Evolutionary conservation across 2,329 filamentous ascomycete genomes (phyloP).

Genomic region (Penicillium sp.): DNA sequence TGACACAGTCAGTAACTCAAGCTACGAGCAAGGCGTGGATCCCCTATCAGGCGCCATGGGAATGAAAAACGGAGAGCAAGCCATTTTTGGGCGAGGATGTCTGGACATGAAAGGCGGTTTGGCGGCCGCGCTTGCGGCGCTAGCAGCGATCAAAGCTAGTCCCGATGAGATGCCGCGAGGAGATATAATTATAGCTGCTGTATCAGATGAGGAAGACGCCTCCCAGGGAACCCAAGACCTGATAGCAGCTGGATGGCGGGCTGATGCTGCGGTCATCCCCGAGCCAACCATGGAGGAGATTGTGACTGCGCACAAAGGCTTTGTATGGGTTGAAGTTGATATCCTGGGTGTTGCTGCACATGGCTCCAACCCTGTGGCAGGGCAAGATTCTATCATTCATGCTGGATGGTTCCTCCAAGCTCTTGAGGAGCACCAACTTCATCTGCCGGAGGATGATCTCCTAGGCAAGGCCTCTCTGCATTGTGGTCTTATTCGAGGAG

Average conservation of each 20-base stretch:
- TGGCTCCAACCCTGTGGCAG: conserved; percentile 41
- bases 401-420: conserved; percentile 50
- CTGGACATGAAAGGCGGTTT: conserved; percentile 56
- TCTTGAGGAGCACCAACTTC: conserved; percentile 45
- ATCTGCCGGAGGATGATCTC: conserved; percentile 35
- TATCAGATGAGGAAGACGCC: conserved; percentile 55
- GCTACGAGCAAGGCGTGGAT: conserved; percentile 45
- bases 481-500: conserved; percentile 50
- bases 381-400: conserved; percentile 52
- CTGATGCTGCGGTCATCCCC: conserved; percentile 53
- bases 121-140: conserved; percentile 47
- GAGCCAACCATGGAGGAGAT: conserved; percentile 51
- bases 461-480: conserved; percentile 48
- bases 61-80: conserved; percentile 33
- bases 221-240: conserved; percentile 55
- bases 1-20: conserved; percentile 52
- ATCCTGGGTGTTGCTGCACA: conserved; percentile 38
- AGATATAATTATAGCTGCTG: conserved; percentile 54
- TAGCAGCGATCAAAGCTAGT: conserved; percentile 40
- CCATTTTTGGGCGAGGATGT: conserved; percentile 48
- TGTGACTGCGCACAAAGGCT: conserved; percentile 52
- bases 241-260: conserved; percentile 53
- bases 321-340: conserved; percentile 39
- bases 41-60: conserved; percentile 44
- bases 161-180: conserved; percentile 37